These are phyloP conservation scores for Yamadazyma dendronema DNA, from an alignment of 1,139 yeast genomes.

Conservation along the genomic window DNA sequence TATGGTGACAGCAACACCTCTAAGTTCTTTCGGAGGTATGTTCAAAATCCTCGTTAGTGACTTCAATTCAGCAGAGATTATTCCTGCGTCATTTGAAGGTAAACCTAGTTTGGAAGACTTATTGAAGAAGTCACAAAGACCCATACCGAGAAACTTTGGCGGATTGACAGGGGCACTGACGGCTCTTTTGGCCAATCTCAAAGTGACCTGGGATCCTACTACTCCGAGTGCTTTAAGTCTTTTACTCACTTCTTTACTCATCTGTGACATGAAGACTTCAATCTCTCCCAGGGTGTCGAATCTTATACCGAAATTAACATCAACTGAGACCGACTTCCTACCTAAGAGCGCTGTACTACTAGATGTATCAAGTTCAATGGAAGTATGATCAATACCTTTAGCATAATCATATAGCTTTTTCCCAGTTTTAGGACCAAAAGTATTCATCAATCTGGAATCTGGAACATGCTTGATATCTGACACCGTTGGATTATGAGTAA, in stretches of 20 bases:
- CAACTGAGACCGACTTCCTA: constrained; percentile 81
- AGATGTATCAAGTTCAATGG: constrained; percentile 45
- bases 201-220: constrained; percentile 56
- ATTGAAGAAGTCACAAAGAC: constrained; percentile 64
- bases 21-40: constrained; percentile 63
- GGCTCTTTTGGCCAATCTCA: constrained; percentile 66
- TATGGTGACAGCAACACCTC: constrained; percentile 78
- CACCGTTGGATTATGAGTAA: constrained; percentile 14
- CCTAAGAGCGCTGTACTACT: constrained; percentile 44
- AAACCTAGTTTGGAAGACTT: constrained; percentile 62
- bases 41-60: constrained; percentile 54
- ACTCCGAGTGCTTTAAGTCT: constrained; percentile 50
- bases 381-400: constrained; percentile 66
- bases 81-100: constrained; percentile 61
- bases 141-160: constrained; percentile 81
- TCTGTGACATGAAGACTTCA: constrained; percentile 56
- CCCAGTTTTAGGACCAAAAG: constrained; percentile 74
- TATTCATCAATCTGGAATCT: constrained; percentile 32
- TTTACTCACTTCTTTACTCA: constrained; percentile 58
- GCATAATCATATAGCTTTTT: constrained; percentile 55
- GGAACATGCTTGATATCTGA: constrained; percentile 38
- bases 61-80: constrained; percentile 60
- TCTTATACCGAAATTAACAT: constrained; percentile 88
- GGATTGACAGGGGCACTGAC: constrained; percentile 69
- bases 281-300: constrained; percentile 60